phyloP scores from a whole-genome alignment of 108 stramenopile species.

The Cyclotella distinguenda region DNA sequence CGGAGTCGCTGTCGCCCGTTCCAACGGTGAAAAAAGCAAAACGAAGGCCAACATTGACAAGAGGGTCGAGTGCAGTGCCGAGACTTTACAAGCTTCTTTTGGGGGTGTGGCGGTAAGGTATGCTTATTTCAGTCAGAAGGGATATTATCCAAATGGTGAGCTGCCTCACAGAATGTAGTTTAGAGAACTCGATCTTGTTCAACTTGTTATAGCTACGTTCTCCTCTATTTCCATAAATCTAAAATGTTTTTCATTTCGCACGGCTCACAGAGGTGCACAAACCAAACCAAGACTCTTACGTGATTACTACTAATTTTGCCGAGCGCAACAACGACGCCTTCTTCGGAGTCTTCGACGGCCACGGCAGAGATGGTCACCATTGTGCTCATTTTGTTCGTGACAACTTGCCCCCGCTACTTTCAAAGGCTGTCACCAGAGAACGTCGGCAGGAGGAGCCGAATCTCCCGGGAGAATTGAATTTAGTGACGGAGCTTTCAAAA shows the following conservation, averaged over 20 bases:
- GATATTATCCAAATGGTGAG: slow-evolving; percentile 87
- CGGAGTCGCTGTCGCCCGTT: no score
- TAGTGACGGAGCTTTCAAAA: no score
- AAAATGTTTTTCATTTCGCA: neutral
- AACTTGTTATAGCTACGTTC: neutral
- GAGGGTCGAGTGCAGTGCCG: slow-evolving; percentile 22
- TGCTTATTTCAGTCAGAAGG: slow-evolving; percentile 81
- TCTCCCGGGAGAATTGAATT: neutral
- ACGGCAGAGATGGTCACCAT: slow-evolving; percentile 82
- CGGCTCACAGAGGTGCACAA: slow-evolving; percentile 63
- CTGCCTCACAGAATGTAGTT: neutral
- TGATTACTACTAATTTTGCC: slow-evolving; percentile 54
- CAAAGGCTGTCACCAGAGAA: slow-evolving; percentile 25
- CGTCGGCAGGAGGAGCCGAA: neutral
- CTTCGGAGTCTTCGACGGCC: slow-evolving; percentile 91
- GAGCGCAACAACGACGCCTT: slow-evolving; percentile 54
- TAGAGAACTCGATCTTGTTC: neutral
- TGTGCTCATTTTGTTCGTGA: slow-evolving; percentile 78
- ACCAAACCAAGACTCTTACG: slow-evolving; percentile 88
- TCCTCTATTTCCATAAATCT: neutral
- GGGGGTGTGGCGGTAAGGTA: slow-evolving; percentile 72
- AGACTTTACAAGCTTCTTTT: slow-evolving; percentile 28
- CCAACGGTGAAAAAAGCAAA: neutral
- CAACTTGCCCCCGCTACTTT: slow-evolving; percentile 50
- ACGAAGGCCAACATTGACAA: neutral